Evolutionary conservation across 148 eudicot genomes (phyloP), one percentile per base, ranked within the genome.

Genomic region (Dianthus caryophyllus): DNA sequence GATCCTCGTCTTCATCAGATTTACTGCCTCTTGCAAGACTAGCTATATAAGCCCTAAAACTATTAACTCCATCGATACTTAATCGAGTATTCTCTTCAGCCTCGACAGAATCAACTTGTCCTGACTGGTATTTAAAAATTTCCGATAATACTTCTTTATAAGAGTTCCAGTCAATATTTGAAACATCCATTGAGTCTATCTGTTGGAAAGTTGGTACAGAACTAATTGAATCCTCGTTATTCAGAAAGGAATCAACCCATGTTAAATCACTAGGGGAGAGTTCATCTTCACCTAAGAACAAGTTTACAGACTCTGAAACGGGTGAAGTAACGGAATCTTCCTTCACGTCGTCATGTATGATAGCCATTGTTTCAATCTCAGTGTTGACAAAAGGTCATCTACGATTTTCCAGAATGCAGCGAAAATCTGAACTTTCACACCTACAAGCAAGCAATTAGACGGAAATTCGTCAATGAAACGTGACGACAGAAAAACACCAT

Each of bases 191-290:
- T 36, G 82, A 80, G 57, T 75, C 66, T 53, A 64, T 49, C 56
- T 85, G 77, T n/a, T n/a, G n/a, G n/a, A n/a, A n/a, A n/a, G n/a
- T n/a, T n/a, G n/a, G n/a, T n/a, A n/a, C n/a, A n/a, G n/a, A n/a
- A n/a, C n/a, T n/a, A n/a, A n/a, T n/a, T n/a, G n/a, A n/a, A n/a
- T n/a, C 26, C 38, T 84, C 81, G 57, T 75, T 68, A 57, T 64
- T 49, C 56, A 87, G 77, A 73, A 90, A 90, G 46, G 97, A 90
- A 67, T 90, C 91, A 0, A 77, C 94, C 94, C 94, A 87, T 33
- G 82, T 83, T 53, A 87, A 9, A 82, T 85, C 94, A 63, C 78
- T 85, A 17, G 64, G 76, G 15, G 87, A 83, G 67, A 73, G 71
- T 63, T 63, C 51, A 36, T 51, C 72, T 69, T 48, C 74, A 67